Evolutionary conservation across 768 basidiomycete species (phyloP).

Genomic region (Podaxis sp.): DNA sequence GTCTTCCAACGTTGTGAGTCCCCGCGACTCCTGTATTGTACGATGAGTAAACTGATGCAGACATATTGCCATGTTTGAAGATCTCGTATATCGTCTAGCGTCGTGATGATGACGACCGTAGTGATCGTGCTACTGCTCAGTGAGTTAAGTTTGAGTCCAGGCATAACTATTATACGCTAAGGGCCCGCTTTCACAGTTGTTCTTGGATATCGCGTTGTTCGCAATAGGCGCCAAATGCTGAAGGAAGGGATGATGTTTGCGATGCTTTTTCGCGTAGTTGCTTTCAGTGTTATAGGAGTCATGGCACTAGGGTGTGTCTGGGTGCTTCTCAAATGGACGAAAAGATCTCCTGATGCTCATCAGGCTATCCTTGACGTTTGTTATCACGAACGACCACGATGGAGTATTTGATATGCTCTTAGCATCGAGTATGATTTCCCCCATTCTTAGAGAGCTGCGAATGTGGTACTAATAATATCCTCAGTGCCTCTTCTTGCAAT

Average conservation of each 20-base stretch:
- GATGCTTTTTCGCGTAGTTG: conserved; percentile 29
- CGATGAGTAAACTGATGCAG: background rate
- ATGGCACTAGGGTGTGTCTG: conserved; percentile 26
- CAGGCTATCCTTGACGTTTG: conserved; percentile 24
- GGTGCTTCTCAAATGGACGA: background rate
- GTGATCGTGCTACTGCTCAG: conserved; percentile 25
- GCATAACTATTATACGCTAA: background rate
- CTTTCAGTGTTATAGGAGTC: conserved; percentile 29
- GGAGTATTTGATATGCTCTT: conserved; percentile 26
- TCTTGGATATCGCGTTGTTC: conserved; percentile 25
- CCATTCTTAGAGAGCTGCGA: background rate
- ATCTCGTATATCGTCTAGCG: conserved; percentile 27
- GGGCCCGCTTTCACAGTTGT: conserved; percentile 17
- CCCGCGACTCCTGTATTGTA: background rate
- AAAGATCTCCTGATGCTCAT: background rate
- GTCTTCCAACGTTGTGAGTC: conserved; percentile 21
- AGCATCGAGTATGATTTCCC: conserved; percentile 19
- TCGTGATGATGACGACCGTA: conserved; percentile 23
- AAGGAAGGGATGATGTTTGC: conserved; percentile 19
- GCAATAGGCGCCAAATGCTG: conserved; percentile 21
- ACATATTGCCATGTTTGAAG: conserved; percentile 12
- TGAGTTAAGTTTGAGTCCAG: conserved; percentile 9
- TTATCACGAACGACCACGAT: conserved; percentile 22
- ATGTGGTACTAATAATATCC: background rate
- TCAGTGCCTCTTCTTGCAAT: conserved; percentile 26